Percentiles rank a stretch among this genome's conserved stretches.
Conservation (phyloP, 208 protist genomes). For the Phytomonas francai region DNA sequence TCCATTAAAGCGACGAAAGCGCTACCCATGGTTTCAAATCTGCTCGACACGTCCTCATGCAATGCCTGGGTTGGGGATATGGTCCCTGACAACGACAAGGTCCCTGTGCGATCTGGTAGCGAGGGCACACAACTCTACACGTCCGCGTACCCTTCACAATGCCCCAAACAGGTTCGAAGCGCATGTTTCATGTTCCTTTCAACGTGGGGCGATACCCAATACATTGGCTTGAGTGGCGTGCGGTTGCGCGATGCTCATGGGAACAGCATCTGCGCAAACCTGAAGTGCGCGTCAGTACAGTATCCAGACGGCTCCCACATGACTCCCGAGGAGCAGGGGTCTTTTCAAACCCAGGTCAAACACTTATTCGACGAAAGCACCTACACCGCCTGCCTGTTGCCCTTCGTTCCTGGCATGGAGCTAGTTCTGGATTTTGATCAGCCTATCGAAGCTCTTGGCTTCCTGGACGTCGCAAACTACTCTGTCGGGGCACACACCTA, state of each 20-base stretch:
- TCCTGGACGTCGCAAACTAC: slow-evolving; percentile 70
- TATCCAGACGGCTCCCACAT: slow-evolving; percentile 26
- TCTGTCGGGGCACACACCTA: slow-evolving; percentile 47
- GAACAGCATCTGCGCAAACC: slow-evolving; percentile 18
- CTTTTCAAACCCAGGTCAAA: slow-evolving; percentile 3
- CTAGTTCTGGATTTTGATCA: slow-evolving; percentile 42
- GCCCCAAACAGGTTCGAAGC: neutral
- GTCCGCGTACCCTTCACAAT: neutral
- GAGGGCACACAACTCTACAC: slow-evolving; percentile 22
- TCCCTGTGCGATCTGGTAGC: slow-evolving; percentile 18
- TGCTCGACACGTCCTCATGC: neutral
- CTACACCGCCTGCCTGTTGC: slow-evolving; percentile 31
- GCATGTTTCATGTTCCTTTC: slow-evolving; percentile 46
- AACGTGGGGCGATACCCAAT: slow-evolving; percentile 57
- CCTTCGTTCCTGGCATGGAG: slow-evolving; percentile 44
- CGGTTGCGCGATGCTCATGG: slow-evolving; percentile 48
- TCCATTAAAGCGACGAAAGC: neutral
- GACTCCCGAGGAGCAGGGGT: neutral
- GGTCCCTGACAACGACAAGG: neutral
- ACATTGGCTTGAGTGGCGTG: slow-evolving; percentile 46
- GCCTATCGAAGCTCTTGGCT: slow-evolving; percentile 36
- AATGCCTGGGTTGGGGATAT: neutral
- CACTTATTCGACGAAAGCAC: slow-evolving; percentile 37
- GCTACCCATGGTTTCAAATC: neutral
- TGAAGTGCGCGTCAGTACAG: slow-evolving; percentile 26